These are phyloP conservation scores for Cardamine resedifolia DNA, from an alignment of 345 rosid genomes.

Conservation along the genomic window DNA sequence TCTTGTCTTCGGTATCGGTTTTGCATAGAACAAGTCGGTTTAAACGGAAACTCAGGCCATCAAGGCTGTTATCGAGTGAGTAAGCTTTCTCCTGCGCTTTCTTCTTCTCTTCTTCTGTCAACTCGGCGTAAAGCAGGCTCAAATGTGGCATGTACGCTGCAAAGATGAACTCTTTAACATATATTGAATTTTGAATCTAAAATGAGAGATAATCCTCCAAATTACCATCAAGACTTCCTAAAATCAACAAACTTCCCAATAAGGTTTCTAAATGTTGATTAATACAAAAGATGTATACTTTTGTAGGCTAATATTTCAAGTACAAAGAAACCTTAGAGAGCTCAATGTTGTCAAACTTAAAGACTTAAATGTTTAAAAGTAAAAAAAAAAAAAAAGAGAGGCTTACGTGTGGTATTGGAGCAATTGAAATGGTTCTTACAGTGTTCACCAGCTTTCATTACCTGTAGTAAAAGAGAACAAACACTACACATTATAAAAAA, in stretches of 20 bases:
- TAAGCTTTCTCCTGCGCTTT: constrained; percentile 63
- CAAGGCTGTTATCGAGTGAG: constrained; percentile 50
- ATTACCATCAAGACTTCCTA: not conserved
- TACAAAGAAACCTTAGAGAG: not conserved
- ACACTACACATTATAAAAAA: not conserved
- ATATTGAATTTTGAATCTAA: not conserved
- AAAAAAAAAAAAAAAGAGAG: too few relatives aligned
- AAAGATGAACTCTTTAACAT: not conserved
- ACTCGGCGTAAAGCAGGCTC: constrained; percentile 74
- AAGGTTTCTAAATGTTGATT: not conserved
- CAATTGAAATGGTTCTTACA: constrained; percentile 56
- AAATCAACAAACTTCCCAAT: not conserved
- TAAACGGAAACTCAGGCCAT: constrained; percentile 53
- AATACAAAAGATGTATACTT: not conserved
- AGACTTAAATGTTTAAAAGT: not conserved
- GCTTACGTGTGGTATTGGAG: constrained; percentile 54
- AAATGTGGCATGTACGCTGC: constrained; percentile 91
- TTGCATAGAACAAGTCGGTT: constrained; percentile 60
- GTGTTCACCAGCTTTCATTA: constrained; percentile 58
- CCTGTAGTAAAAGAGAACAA: constrained; percentile 46
- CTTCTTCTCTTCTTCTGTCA: constrained; percentile 74
- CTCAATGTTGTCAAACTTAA: not conserved
- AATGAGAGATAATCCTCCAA: not conserved
- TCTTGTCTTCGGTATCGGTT: constrained; percentile 62
- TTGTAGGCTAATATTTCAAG: too few relatives aligned